Evolutionary conservation across 73 alveolate genomes (phyloP).

Genomic region (Stentor coeruleus): DNA sequence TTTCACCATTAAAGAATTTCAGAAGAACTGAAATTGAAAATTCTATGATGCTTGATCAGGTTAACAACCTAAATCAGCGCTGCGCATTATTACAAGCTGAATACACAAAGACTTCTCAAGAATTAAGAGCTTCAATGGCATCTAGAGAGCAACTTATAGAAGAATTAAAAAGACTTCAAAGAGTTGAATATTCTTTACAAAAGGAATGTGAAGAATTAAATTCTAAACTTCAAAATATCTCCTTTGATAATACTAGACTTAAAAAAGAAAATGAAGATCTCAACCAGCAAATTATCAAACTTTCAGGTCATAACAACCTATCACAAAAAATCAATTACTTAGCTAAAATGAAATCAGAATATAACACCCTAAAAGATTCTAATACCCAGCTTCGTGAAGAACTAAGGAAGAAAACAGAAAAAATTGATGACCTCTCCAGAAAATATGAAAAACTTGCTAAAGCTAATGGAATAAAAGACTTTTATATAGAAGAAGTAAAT

Average conservation of each 20-base stretch:
- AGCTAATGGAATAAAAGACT: conserved; percentile 7
- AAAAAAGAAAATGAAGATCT: neutral
- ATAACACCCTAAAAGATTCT: neutral
- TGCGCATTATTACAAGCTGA: neutral
- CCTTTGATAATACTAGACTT: neutral
- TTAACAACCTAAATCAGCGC: no score
- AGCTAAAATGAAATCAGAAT: neutral
- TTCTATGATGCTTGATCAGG: neutral
- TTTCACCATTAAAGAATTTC: no score
- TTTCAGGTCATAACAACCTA: neutral
- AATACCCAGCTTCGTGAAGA: neutral
- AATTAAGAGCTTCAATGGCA: neutral
- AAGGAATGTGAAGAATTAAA: neutral
- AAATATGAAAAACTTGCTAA: conserved; percentile 1
- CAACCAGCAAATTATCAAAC: neutral
- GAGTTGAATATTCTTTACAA: neutral
- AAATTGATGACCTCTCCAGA: neutral
- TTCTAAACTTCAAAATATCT: neutral
- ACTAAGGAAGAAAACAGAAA: neutral
- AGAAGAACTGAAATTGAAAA: neutral
- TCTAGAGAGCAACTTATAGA: neutral
- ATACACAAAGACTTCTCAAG: neutral
- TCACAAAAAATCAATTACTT: neutral
- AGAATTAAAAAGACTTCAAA: neutral
- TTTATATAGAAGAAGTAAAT: no score